Evolutionary conservation across 2,329 filamentous ascomycete genomes (phyloP).

Genomic region (Pseudogymnoascus sp.): DNA sequence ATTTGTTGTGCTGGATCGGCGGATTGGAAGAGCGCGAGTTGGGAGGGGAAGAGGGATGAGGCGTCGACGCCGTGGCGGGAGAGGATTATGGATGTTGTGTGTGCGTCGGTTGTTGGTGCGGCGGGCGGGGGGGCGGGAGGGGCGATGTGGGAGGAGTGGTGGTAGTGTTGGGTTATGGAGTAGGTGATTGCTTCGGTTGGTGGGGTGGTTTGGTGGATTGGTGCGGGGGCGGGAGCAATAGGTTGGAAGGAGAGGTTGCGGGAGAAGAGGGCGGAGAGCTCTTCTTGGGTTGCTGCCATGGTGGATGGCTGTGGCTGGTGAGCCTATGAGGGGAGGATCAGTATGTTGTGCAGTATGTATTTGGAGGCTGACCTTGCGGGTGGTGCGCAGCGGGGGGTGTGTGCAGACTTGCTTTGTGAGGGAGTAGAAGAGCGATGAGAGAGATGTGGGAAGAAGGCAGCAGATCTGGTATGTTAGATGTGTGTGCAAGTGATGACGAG

Average conservation of each 20-base stretch:
- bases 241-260: slow-evolving; percentile 59
- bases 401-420: slow-evolving; percentile 16
- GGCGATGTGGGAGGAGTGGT: slow-evolving; percentile 63
- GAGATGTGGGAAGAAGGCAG: neutral
- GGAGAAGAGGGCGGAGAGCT: slow-evolving; percentile 71
- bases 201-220: slow-evolving; percentile 23
- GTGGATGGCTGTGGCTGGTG: neutral
- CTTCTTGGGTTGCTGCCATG: slow-evolving; percentile 60
- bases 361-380: slow-evolving; percentile 22
- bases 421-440: slow-evolving; percentile 12
- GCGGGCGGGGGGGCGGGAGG: slow-evolving; percentile 31
- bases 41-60: slow-evolving; percentile 58
- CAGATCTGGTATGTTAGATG: slow-evolving; percentile 21
- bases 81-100: slow-evolving; percentile 50
- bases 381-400: neutral
- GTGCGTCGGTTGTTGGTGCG: slow-evolving; percentile 37
- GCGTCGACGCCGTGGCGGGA: slow-evolving; percentile 62
- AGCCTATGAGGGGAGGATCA: neutral
- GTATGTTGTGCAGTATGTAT: neutral
- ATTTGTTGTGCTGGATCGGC: slow-evolving; percentile 64
- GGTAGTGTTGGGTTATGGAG: slow-evolving; percentile 73
- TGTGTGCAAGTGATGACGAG: slow-evolving; percentile 13
- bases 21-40: slow-evolving; percentile 69
- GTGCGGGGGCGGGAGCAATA: slow-evolving; percentile 24
- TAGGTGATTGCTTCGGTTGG: slow-evolving; percentile 51